These are phyloP conservation scores for Russula ochroleuca DNA, from an alignment of 768 basidiomycete genomes.

Conservation along the genomic window DNA sequence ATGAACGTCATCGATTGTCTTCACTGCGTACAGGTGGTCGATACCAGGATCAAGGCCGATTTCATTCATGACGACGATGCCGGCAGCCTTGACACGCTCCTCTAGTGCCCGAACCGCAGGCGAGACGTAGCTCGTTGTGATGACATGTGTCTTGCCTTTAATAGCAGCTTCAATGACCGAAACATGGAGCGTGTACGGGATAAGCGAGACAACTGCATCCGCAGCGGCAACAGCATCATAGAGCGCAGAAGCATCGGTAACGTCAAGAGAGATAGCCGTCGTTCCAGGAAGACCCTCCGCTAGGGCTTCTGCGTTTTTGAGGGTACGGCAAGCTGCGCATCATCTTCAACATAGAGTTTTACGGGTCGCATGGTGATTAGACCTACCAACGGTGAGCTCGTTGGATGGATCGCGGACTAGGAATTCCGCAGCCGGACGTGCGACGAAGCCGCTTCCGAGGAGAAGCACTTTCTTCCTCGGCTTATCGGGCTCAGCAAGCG, in stretches of 20 bases:
- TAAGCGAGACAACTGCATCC: constrained; percentile 93
- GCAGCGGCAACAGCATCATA: constrained; percentile 77
- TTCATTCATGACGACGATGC: constrained; percentile 95
- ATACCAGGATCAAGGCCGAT: constrained; percentile 96
- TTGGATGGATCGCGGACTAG: constrained; percentile 78
- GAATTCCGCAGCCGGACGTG: constrained; percentile 94
- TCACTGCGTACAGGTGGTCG: constrained; percentile 90
- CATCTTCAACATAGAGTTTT: not conserved
- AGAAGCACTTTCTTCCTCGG: constrained; percentile 74
- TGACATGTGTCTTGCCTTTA: constrained; percentile 83
- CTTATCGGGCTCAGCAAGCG: constrained; percentile 40
- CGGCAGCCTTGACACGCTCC: constrained; percentile 73
- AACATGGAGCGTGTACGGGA: constrained; percentile 91
- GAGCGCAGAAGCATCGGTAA: constrained; percentile 61
- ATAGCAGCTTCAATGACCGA: constrained; percentile 89
- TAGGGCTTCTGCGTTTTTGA: constrained; percentile 68
- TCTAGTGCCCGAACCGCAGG: constrained; percentile 88
- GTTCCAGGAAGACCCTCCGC: constrained; percentile 63
- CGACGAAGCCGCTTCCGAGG: constrained; percentile 93
- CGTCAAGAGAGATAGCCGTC: constrained; percentile 78
- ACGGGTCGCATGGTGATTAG: not conserved
- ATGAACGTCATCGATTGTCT: constrained; percentile 92
- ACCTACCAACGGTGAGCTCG: constrained; percentile 76
- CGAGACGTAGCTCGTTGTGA: constrained; percentile 94
- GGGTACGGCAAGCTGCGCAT: constrained; percentile 76